phyloP scores from a whole-genome alignment of 78 protist genomes.

The Dictyostelium citrinum region DNA sequence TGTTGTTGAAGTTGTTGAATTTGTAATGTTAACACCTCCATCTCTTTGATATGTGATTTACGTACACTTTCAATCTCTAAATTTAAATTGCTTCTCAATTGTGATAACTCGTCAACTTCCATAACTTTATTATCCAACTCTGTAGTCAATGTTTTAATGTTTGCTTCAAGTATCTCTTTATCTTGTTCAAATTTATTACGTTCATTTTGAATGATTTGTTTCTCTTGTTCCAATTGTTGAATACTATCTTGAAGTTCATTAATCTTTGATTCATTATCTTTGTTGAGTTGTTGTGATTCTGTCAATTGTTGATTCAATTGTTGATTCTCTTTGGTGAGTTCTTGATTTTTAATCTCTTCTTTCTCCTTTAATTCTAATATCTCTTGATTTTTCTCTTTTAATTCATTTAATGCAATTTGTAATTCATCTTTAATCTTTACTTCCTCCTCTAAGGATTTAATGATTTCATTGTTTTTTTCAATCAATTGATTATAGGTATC shows the following conservation, averaged over 20 bases:
- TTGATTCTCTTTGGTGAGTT: neutral
- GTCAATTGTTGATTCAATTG: neutral
- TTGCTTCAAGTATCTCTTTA: neutral
- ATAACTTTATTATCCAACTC: neutral
- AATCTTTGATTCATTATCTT: neutral
- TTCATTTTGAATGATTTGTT: neutral
- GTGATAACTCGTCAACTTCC: constrained; percentile 2
- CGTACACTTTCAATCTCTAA: constrained; percentile 69
- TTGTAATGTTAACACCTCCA: constrained; percentile 52
- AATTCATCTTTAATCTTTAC: neutral
- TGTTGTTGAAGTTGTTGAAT: neutral
- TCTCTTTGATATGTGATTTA: constrained; percentile 57
- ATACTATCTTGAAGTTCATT: neutral
- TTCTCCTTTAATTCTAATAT: neutral
- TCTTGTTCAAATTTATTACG: constrained; percentile 7
- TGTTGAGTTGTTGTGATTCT: neutral
- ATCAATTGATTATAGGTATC: neutral
- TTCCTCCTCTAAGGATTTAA: neutral
- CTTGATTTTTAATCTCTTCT: neutral
- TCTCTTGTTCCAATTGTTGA: neutral
- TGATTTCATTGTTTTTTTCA: neutral
- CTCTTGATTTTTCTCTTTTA: neutral
- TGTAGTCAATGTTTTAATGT: neutral
- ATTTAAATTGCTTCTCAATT: constrained; percentile 6
- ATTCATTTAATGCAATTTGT: neutral